Evolutionary conservation across 441 rosid species (phyloP).

Genomic region (Francoa sonchifolia): DNA sequence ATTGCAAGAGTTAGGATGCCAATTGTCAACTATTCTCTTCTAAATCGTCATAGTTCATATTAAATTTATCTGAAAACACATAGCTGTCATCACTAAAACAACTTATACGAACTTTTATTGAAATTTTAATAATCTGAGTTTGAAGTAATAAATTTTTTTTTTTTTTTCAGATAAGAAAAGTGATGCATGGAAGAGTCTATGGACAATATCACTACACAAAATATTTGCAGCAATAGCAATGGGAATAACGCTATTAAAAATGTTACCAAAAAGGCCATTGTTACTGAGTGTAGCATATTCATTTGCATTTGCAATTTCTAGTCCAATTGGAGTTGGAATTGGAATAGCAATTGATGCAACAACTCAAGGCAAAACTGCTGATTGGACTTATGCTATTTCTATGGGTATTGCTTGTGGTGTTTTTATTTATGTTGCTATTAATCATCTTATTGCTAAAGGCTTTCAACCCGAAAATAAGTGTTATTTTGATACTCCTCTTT

Average conservation of each 20-base stretch:
- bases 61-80: background rate
- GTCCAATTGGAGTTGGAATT: conserved; percentile 62
- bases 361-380: conserved; percentile 35
- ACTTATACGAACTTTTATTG: background rate
- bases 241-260: conserved; percentile 56
- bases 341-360: conserved; percentile 58
- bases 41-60: background rate
- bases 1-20: background rate
- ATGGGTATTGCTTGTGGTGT: conserved; percentile 60
- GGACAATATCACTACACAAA: conserved; percentile 61
- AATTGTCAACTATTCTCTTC: background rate
- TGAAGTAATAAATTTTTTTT: too few species aligned
- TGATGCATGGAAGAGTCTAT: conserved; percentile 56
- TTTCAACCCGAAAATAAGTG: conserved; percentile 32
- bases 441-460: conserved; percentile 57
- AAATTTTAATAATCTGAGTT: too few species aligned
- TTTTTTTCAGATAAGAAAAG: conserved; percentile 21
- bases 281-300: conserved; percentile 38
- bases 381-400: conserved; percentile 54
- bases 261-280: conserved; percentile 52
- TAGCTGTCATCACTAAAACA: background rate
- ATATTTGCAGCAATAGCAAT: conserved; percentile 56
- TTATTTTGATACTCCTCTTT: conserved; percentile 35
- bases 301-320: conserved; percentile 50
- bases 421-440: conserved; percentile 50